Base-by-base conservation (phyloP, 495 filamentous ascomycete species). In the Talaromyces thailandensis region DNA sequence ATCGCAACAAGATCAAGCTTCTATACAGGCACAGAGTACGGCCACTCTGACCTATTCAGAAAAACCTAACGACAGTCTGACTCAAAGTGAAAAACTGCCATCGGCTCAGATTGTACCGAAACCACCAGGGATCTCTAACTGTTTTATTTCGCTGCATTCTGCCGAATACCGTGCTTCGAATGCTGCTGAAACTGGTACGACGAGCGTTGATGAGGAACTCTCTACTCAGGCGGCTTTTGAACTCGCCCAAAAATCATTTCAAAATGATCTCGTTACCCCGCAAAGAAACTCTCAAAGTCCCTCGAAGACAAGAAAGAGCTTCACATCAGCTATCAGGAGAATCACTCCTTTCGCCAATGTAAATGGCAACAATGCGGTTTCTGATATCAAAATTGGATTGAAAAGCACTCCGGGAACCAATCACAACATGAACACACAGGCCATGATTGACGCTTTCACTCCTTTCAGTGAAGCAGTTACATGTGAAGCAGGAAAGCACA, bases 221-320 rank as follows among this genome's bases (percentile, higher is more conserved):
- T 81, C 79, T 1, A 83, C 80, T 1, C 80, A 82, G 48, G 79
- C 77, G 37, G 80, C 80, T 12, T 64, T 81, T n/a, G 55, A 74
- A 5, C 72, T 75, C 58, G 79, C 79, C 12, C 79, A 80, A 59
- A 72, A 68, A 25, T 79, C 75, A 0, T 81, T 82, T 50, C 76
- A 81, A 43, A 70, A 80, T 28, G 76, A 80, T 28, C 56, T 81
- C 14, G 66, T 71, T 18, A 80, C 73, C 29, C 74, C 70, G 12
- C 67, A 66, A 29, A 58, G 62, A 45, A 56, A 65, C 18, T n/a
- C 25, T 57, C 25, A 56, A 35, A 8, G 16, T 53, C 26, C 37
- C 9, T 35, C 58, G 9, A 37, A 56, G 48, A 24, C 61, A 14
- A 57, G 24, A 37, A 12, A 28, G 4, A 28, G 23, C 24, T 58